phyloP scores from a whole-genome alignment of 805 yeast species.

The Yarrowia porcina region DNA sequence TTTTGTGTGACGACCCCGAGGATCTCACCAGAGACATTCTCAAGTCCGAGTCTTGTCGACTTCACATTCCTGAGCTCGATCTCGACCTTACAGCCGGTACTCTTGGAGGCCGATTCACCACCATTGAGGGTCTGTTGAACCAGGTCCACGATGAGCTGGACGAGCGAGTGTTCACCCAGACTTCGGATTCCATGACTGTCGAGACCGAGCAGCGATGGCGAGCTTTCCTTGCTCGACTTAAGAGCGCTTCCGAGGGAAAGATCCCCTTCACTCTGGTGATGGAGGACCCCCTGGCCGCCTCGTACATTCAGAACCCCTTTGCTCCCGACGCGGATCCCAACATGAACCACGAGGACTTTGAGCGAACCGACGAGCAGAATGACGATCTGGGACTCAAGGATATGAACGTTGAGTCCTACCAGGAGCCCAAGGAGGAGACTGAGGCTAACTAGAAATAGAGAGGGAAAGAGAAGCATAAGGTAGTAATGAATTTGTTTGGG shows the following conservation, averaged over 20 bases:
- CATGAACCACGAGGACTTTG: slow-evolving; percentile 86
- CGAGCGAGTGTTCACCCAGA: slow-evolving; percentile 74
- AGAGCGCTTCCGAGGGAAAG: slow-evolving; percentile 78
- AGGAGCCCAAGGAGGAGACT: slow-evolving; percentile 1
- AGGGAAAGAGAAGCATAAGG: no score
- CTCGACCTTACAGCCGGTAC: slow-evolving; percentile 95
- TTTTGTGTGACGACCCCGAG: slow-evolving; percentile 80
- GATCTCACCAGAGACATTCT: slow-evolving; percentile 92
- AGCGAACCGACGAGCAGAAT: slow-evolving; percentile 83
- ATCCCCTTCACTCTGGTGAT: slow-evolving; percentile 76
- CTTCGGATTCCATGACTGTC: slow-evolving; percentile 87
- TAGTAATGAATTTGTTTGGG: no score
- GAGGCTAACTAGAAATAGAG: not conserved
- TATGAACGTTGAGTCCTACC: slow-evolving; percentile 36
- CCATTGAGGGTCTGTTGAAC: slow-evolving; percentile 85
- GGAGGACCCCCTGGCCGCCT: slow-evolving; percentile 94
- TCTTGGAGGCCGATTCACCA: slow-evolving; percentile 95
- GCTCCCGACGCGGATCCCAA: slow-evolving; percentile 99
- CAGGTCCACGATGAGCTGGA: slow-evolving; percentile 91
- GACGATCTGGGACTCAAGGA: slow-evolving; percentile 79
- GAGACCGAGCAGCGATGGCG: slow-evolving; percentile 80
- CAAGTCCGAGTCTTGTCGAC: slow-evolving; percentile 89
- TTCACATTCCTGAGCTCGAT: slow-evolving; percentile 80
- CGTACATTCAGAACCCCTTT: slow-evolving; percentile 95
- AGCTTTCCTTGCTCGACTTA: slow-evolving; percentile 65